A percentile compares a stretch with the other conserved stretches of the same genome.
phyloP scores from a whole-genome alignment of 108 stramenopile genomes.

The Epithemia pelagica region DNA sequence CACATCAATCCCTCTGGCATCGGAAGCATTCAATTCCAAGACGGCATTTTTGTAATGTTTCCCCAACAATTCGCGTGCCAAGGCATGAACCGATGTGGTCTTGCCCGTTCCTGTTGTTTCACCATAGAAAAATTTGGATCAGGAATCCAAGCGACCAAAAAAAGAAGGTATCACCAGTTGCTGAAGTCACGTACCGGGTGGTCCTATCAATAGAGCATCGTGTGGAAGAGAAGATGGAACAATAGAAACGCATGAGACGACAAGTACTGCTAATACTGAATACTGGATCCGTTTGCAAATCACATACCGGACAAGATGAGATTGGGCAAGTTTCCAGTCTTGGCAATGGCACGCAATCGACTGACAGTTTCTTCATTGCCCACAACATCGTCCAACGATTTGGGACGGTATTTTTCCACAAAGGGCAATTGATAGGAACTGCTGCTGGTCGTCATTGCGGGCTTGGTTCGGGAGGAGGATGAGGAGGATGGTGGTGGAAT shows the following conservation, averaged over 20 bases:
- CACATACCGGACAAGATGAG: conserved; percentile 93
- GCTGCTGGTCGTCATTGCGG: too few species aligned
- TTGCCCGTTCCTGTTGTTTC: conserved; percentile 29
- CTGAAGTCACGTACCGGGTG: too few species aligned
- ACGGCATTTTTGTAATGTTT: conserved; percentile 66
- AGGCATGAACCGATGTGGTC: conserved; percentile 86
- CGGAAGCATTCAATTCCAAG: conserved; percentile 95
- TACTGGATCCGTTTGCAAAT: too few species aligned
- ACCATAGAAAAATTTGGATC: too few species aligned
- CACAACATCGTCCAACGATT: conserved; percentile 81
- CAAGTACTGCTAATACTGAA: too few species aligned
- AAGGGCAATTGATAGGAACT: conserved; percentile 78
- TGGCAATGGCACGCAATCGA: conserved; percentile 87
- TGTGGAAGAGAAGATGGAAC: too few species aligned
- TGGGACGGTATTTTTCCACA: conserved; percentile 97
- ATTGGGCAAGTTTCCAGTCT: conserved; percentile 97
- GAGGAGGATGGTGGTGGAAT: too few species aligned
- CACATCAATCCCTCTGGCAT: conserved; percentile 95
- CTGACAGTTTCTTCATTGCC: conserved; percentile 95
- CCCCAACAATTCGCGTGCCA: conserved; percentile 85
- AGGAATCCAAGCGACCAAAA: too few species aligned
- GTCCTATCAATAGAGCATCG: too few species aligned
- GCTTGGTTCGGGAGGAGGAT: too few species aligned
- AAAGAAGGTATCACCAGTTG: too few species aligned
- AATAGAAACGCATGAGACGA: too few species aligned